These are phyloP conservation scores for Clavulina sp. DNA, from an alignment of 768 basidiomycete genomes.

Conservation along the genomic window DNA sequence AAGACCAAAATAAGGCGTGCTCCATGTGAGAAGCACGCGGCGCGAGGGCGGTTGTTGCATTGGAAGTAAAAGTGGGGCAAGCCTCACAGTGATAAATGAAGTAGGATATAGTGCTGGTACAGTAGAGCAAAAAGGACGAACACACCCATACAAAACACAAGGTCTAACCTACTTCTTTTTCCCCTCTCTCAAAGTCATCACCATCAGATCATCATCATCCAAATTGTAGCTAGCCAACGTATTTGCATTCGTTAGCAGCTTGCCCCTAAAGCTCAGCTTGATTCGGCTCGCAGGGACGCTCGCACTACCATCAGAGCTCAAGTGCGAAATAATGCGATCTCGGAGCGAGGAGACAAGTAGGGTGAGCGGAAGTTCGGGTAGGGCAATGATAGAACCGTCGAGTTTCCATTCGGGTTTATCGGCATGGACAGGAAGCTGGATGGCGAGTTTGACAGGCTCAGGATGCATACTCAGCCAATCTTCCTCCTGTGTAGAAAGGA, in stretches of 20 bases:
- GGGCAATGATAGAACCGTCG: constrained; percentile 56
- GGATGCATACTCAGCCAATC: constrained; percentile 90
- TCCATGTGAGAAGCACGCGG: too few species aligned
- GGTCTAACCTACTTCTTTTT: constrained; percentile 34
- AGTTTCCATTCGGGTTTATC: constrained; percentile 89
- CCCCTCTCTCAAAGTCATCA: constrained; percentile 55
- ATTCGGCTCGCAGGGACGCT: constrained; percentile 66
- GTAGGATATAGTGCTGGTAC: background rate
- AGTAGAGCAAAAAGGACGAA: background rate
- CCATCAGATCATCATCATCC: constrained; percentile 75
- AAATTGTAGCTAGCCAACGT: constrained; percentile 78
- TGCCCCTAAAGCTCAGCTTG: constrained; percentile 58
- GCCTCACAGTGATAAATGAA: background rate
- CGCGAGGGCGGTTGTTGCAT: too few species aligned
- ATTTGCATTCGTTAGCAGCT: constrained; percentile 74
- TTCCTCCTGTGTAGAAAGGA: constrained; percentile 14
- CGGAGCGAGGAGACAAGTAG: constrained; percentile 76
- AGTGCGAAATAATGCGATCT: constrained; percentile 66
- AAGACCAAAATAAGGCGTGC: too few species aligned
- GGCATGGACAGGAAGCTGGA: constrained; percentile 69
- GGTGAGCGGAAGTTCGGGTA: constrained; percentile 71
- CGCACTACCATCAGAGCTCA: too few species aligned
- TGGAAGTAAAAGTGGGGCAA: too few species aligned
- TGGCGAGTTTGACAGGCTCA: constrained; percentile 56
- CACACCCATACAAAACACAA: background rate